phyloP scores from a whole-genome alignment of 345 rosid species.

The Boechera retrofracta region DNA sequence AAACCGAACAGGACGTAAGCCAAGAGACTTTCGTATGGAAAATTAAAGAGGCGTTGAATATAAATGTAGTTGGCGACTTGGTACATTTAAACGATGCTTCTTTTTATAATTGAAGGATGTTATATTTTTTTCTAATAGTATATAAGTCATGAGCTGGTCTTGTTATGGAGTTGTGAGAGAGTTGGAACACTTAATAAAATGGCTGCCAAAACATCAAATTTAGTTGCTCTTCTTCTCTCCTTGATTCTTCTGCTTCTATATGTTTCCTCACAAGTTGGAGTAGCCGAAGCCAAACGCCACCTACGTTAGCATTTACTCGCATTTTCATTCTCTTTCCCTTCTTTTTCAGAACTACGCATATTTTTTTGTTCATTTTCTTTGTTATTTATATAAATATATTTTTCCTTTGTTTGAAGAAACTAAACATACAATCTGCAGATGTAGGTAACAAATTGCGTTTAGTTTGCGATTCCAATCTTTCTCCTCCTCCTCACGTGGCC shows the following conservation, averaged over 20 bases:
- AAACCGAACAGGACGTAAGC: neutral
- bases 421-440: neutral
- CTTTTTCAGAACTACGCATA: neutral
- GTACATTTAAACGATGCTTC: constrained; percentile 6
- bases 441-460: constrained; percentile 11
- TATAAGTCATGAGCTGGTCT: neutral
- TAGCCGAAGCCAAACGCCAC: constrained; percentile 27
- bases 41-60: constrained; percentile 9
- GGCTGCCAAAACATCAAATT: constrained; percentile 26
- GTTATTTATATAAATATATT: neutral
- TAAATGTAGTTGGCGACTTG: neutral
- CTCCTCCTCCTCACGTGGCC: neutral
- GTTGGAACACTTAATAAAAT: constrained; percentile 11
- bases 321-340: neutral
- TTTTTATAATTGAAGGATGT: neutral
- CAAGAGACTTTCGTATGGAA: neutral
- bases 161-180: neutral
- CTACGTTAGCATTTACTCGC: constrained; percentile 3
- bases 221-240: constrained; percentile 24
- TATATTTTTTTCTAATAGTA: neutral
- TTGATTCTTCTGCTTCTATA: constrained; percentile 9
- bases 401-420: neutral
- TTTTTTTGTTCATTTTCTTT: neutral
- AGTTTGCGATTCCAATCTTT: neutral
- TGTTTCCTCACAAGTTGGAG: constrained; percentile 16